phyloP scores from a whole-genome alignment of 2,329 filamentous ascomycete species.

The Verticillium klebahnii region DNA sequence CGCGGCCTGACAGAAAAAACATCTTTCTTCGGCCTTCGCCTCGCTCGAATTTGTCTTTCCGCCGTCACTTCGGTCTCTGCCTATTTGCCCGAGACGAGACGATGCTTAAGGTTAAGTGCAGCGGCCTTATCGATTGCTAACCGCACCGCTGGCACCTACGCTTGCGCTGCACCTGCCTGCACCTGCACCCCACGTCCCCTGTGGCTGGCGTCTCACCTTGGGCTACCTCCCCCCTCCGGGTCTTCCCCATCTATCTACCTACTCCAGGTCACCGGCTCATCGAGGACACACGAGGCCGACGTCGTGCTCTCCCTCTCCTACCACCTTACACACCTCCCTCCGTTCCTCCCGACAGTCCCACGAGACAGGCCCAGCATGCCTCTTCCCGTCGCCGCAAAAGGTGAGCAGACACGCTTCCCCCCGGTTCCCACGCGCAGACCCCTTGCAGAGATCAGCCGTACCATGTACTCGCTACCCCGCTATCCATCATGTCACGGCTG shows the following conservation, averaged over 20 bases:
- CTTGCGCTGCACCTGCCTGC: not conserved
- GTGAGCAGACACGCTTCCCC: conserved; percentile 3
- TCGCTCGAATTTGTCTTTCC: too few relatives aligned
- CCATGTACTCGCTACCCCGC: not conserved
- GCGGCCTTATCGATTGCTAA: not conserved
- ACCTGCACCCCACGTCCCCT: not conserved
- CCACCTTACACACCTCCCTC: not conserved
- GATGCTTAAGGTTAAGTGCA: not conserved
- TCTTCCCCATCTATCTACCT: too few relatives aligned
- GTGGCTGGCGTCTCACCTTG: not conserved
- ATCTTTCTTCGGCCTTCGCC: too few relatives aligned
- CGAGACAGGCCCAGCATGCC: conserved; percentile 7
- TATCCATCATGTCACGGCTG: not conserved
- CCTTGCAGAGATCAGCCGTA: not conserved
- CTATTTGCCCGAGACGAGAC: too few relatives aligned
- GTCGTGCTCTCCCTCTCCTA: not conserved
- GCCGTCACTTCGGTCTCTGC: too few relatives aligned
- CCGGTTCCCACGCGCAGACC: not conserved
- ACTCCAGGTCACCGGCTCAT: not conserved
- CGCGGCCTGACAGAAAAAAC: too few relatives aligned
- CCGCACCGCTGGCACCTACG: not conserved
- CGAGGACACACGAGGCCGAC: not conserved
- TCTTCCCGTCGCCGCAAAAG: conserved; percentile 11
- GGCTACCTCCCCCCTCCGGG: not conserved
- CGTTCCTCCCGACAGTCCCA: not conserved